Conservation (phyloP, 192 early-diverging fungal species). For the Entophlyctis helioformis region DNA sequence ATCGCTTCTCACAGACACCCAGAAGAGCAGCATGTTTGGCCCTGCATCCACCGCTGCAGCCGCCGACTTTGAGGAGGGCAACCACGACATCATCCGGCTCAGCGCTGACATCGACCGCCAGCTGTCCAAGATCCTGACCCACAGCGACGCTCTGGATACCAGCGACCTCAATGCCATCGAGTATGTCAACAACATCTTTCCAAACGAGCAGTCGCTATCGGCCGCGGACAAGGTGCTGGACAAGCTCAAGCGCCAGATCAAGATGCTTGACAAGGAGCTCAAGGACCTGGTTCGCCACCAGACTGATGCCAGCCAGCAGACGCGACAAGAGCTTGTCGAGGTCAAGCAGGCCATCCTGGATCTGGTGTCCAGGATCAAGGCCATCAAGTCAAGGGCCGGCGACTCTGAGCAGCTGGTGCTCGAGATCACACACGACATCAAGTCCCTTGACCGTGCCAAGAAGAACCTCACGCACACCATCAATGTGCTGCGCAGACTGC, state of each 20-base stretch:
- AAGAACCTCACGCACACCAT: slow-evolving; percentile 75
- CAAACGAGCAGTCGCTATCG: slow-evolving; percentile 55
- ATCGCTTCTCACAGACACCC: too few species aligned
- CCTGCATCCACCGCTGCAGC: too few species aligned
- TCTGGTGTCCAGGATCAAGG: slow-evolving; percentile 67
- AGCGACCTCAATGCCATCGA: slow-evolving; percentile 58
- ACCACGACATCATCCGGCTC: too few species aligned
- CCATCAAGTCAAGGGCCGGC: slow-evolving; percentile 74
- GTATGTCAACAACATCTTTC: slow-evolving; percentile 74
- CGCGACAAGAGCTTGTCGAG: slow-evolving; percentile 51
- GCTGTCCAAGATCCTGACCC: slow-evolving; percentile 39
- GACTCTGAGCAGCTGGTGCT: slow-evolving; percentile 79
- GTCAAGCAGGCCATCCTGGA: slow-evolving; percentile 66
- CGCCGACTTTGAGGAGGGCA: too few species aligned
- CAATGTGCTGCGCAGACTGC: slow-evolving; percentile 68
- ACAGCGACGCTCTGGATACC: slow-evolving; percentile 53
- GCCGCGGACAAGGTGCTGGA: slow-evolving; percentile 49
- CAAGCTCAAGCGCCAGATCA: slow-evolving; percentile 49
- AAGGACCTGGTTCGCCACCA: slow-evolving; percentile 60
- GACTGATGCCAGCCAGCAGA: slow-evolving; percentile 43
- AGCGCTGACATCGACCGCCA: too few species aligned
- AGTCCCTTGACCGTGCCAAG: slow-evolving; percentile 87
- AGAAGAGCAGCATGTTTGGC: too few species aligned
- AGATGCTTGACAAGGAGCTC: slow-evolving; percentile 50
- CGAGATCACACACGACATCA: slow-evolving; percentile 94